Percentiles rank a stretch among this genome's conserved stretches.
These are phyloP conservation scores for Phytopythium montanum DNA, from an alignment of 352 stramenopile species.

Conservation along the genomic window DNA sequence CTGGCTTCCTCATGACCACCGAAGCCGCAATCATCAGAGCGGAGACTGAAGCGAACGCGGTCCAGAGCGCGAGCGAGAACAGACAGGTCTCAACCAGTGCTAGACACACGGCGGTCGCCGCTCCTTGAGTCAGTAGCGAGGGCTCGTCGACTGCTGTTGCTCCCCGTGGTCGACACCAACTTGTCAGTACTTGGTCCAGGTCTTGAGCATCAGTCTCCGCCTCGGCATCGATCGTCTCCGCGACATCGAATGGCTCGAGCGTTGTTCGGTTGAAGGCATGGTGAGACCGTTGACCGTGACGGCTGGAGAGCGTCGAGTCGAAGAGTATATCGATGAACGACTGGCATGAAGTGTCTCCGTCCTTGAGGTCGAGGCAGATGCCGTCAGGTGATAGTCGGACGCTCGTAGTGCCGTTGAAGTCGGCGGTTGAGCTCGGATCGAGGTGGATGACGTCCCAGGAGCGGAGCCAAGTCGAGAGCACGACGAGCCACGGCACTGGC, in stretches of 20 bases:
- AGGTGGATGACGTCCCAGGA: constrained; percentile 35
- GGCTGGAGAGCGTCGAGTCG: constrained; percentile 9
- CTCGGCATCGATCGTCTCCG: not conserved
- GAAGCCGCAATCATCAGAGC: constrained; percentile 16
- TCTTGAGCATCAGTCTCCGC: not conserved
- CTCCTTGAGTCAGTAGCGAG: constrained; percentile 47
- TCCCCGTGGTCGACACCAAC: constrained; percentile 35
- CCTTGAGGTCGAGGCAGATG: constrained; percentile 36
- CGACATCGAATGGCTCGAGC: not conserved
- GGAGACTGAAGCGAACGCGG: constrained; percentile 21
- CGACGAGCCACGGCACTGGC: constrained; percentile 22
- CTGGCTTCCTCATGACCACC: not conserved
- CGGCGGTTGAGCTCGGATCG: constrained; percentile 1
- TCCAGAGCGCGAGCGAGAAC: constrained; percentile 45
- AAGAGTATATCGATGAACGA: constrained; percentile 35
- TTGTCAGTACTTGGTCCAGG: constrained; percentile 26
- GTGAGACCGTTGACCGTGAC: not conserved
- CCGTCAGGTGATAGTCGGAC: constrained; percentile 40
- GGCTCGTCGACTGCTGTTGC: constrained; percentile 12
- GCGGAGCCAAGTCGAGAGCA: constrained; percentile 20
- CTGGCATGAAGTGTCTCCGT: constrained; percentile 36
- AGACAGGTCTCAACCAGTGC: constrained; percentile 52
- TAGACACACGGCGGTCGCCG: constrained; percentile 50
- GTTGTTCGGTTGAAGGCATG: not conserved
- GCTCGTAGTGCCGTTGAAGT: constrained; percentile 1